Evolutionary conservation across 805 yeast genomes (phyloP).

Genomic region (Candida broadrunensis): DNA sequence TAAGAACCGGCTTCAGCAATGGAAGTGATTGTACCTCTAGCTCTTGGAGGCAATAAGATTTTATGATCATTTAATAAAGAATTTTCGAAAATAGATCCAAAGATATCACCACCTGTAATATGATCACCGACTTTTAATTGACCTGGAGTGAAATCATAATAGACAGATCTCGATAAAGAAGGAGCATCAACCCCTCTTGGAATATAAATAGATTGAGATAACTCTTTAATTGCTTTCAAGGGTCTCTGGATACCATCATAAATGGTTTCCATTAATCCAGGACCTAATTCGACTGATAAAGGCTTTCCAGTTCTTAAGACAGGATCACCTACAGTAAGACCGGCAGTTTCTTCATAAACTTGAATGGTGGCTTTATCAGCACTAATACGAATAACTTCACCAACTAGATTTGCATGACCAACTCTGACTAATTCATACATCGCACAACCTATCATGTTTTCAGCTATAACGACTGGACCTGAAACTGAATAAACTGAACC

Average conservation of each 20-base stretch:
- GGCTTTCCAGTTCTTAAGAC: slow-evolving; percentile 98
- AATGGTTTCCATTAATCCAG: slow-evolving; percentile 98
- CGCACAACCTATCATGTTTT: slow-evolving; percentile 99
- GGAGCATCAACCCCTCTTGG: slow-evolving; percentile 99
- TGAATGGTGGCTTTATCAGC: slow-evolving; percentile 97
- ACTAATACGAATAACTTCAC: slow-evolving; percentile 96
- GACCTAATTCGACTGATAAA: slow-evolving; percentile 97
- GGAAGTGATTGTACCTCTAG: slow-evolving; percentile 92
- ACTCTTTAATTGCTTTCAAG: slow-evolving; percentile 84
- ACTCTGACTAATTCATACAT: slow-evolving; percentile 99
- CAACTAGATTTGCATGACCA: slow-evolving; percentile 95
- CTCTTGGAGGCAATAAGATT: slow-evolving; percentile 95
- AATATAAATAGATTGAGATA: slow-evolving; percentile 87
- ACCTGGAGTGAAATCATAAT: slow-evolving; percentile 86
- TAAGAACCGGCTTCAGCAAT: slow-evolving; percentile 90
- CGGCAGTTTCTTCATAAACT: slow-evolving; percentile 99
- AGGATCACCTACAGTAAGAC: slow-evolving; percentile 99
- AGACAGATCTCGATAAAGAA: slow-evolving; percentile 76
- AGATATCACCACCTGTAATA: slow-evolving; percentile 96
- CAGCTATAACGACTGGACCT: slow-evolving; percentile 97
- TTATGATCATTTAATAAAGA: slow-evolving; percentile 90
- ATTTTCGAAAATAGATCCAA: slow-evolving; percentile 91
- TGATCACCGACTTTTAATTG: slow-evolving; percentile 88
- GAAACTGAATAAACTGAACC: slow-evolving; percentile 93
- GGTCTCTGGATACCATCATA: slow-evolving; percentile 99